phyloP scores from a whole-genome alignment of 225 moss, liverwort and hornwort genomes.

The Rhytidiadelphus loreus region DNA sequence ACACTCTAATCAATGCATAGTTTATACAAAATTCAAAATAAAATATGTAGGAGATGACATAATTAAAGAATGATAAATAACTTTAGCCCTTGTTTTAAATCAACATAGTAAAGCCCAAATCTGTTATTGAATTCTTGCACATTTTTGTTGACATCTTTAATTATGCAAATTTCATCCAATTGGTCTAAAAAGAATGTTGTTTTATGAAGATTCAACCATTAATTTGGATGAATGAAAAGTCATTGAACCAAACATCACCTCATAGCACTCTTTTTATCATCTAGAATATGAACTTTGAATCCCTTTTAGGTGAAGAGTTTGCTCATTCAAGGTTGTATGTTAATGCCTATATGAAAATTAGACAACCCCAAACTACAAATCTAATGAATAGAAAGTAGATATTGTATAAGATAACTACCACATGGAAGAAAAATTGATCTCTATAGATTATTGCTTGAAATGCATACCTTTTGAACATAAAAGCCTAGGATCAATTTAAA shows the following conservation, averaged over 20 bases:
- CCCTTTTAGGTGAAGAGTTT: not conserved
- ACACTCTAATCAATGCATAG: not conserved
- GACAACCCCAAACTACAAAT: not conserved
- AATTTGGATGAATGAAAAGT: not conserved
- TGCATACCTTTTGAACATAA: not conserved
- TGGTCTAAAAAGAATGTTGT: fast-evolving
- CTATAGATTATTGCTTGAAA: not conserved
- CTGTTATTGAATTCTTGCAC: not conserved
- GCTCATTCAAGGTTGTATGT: fast-evolving
- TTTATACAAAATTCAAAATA: no score
- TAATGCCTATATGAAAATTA: not conserved
- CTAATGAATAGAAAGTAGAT: not conserved
- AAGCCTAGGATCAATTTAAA: not conserved
- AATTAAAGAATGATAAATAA: no score
- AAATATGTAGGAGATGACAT: not conserved
- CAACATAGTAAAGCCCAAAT: not conserved
- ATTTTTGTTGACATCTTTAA: not conserved
- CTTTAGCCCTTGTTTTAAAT: not conserved
- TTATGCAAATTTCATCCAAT: not conserved
- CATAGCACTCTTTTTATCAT: fast-evolving
- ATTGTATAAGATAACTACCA: not conserved
- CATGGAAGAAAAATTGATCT: no score
- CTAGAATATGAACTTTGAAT: not conserved
- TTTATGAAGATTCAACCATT: not conserved
- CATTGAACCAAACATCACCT: not conserved